Percentiles rank a stretch among this genome's conserved stretches.
Conservation (phyloP, 2,329 filamentous ascomycete species). For the Aspergillus eucalypticola region DNA sequence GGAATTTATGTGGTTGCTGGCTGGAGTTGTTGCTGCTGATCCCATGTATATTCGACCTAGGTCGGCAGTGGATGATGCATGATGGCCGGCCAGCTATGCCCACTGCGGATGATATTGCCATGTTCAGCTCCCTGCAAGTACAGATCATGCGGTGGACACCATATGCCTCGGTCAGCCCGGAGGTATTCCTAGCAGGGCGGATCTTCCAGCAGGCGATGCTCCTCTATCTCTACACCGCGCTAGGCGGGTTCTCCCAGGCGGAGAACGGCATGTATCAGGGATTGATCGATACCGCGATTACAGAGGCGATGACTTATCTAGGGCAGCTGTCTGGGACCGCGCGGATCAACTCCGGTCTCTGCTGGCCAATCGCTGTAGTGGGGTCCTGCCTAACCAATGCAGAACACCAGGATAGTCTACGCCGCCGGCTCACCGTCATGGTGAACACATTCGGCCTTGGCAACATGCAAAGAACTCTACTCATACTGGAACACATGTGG, state of each 20-base stretch:
- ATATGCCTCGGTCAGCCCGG: slow-evolving; percentile 34
- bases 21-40: slow-evolving; percentile 33
- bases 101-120: slow-evolving; percentile 46
- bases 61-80: slow-evolving; percentile 36
- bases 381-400: slow-evolving; percentile 28
- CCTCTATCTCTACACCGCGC: slow-evolving; percentile 43
- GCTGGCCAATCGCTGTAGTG: slow-evolving; percentile 35
- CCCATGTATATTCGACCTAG: slow-evolving; percentile 34
- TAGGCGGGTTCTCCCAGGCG: slow-evolving; percentile 27
- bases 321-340: slow-evolving; percentile 26
- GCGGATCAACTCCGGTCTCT: slow-evolving; percentile 38
- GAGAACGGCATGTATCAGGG: slow-evolving; percentile 30
- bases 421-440: slow-evolving; percentile 31
- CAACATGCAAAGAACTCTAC: slow-evolving; percentile 49
- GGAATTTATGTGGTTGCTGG: slow-evolving; percentile 36
- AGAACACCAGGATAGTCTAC: slow-evolving; percentile 29
- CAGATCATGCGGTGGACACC: slow-evolving; percentile 47
- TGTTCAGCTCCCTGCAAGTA: slow-evolving; percentile 47
- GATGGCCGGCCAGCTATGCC: slow-evolving; percentile 28
- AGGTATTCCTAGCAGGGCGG: slow-evolving; percentile 44
- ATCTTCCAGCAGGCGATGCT: slow-evolving; percentile 51
- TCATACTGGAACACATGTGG: slow-evolving; percentile 49
- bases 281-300: slow-evolving; percentile 26
- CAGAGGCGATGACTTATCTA: slow-evolving; percentile 31
- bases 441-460: slow-evolving; percentile 43